These are phyloP conservation scores for Desmodesmus armatus DNA, from an alignment of 139 green algal species.

Conservation along the genomic window DNA sequence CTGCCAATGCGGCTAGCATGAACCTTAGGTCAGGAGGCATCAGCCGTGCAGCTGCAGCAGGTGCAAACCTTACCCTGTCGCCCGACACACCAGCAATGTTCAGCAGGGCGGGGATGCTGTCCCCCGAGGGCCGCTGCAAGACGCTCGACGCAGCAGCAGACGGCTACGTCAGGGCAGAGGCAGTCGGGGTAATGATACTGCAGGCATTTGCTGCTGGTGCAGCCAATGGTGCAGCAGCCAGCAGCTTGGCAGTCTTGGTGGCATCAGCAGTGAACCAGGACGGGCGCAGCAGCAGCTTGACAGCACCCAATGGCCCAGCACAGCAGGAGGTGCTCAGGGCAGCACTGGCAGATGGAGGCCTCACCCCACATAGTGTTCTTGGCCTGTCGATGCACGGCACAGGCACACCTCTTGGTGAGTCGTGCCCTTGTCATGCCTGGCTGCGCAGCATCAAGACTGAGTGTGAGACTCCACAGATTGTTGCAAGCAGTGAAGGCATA, in stretches of 20 bases:
- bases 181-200: conserved; percentile 35
- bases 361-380: background rate
- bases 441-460: too few relatives aligned
- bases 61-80: conserved; percentile 65
- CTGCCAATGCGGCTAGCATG: conserved; percentile 6
- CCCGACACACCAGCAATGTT: conserved; percentile 72
- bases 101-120: conserved; percentile 54
- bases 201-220: background rate
- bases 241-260: conserved; percentile 33
- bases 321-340: conserved; percentile 82
- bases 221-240: background rate
- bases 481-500: too few relatives aligned
- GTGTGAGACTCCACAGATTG: too few relatives aligned
- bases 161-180: conserved; percentile 79
- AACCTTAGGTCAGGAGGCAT: conserved; percentile 2
- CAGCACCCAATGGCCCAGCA: conserved; percentile 87
- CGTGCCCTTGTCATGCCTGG: background rate
- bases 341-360: conserved; percentile 62
- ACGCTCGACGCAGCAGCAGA: conserved; percentile 82
- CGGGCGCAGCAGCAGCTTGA: conserved; percentile 88
- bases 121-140: conserved; percentile 54
- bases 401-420: conserved; percentile 82
- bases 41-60: conserved; percentile 30
- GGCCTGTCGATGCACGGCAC: conserved; percentile 67
- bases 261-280: conserved; percentile 83